phyloP scores from a whole-genome alignment of 176 grass and related monocot genomes.

The Oryza rufipogon region DNA sequence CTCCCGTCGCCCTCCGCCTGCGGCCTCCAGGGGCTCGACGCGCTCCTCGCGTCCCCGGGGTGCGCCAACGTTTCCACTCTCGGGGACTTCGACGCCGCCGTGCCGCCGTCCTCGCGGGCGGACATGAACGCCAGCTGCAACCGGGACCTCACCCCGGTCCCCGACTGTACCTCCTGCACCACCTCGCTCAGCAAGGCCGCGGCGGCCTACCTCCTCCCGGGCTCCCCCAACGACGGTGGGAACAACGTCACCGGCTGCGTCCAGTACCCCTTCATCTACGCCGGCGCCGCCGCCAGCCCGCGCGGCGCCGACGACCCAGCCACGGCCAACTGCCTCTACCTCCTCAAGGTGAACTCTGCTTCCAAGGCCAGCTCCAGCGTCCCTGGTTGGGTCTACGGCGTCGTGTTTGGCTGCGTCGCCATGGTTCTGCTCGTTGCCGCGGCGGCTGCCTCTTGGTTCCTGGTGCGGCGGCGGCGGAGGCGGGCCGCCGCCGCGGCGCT shows the following conservation, averaged over 20 bases:
- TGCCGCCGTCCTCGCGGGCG: constrained; percentile 42
- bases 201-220: constrained; percentile 56
- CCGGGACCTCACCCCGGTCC: constrained; percentile 48
- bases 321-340: constrained; percentile 74
- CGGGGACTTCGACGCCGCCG: constrained; percentile 48
- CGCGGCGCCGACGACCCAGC: constrained; percentile 45
- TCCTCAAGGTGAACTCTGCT: constrained; percentile 45
- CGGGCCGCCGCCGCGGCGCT: neutral
- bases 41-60: constrained; percentile 47
- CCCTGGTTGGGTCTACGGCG: constrained; percentile 52
- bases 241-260: constrained; percentile 67
- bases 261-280: constrained; percentile 76
- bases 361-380: neutral
- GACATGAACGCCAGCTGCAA: constrained; percentile 68
- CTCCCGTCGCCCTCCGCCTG: constrained; percentile 46
- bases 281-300: constrained; percentile 54
- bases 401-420: constrained; percentile 44
- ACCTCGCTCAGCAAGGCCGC: constrained; percentile 60
- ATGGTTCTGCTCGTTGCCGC: constrained; percentile 35
- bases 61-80: constrained; percentile 74
- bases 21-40: constrained; percentile 48
- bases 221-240: neutral
- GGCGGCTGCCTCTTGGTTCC: constrained; percentile 27
- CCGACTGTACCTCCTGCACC: constrained; percentile 73
- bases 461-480: constrained; percentile 12